Conservation (phyloP, 352 stramenopile species). For the Saprolegnia diclina region DNA sequence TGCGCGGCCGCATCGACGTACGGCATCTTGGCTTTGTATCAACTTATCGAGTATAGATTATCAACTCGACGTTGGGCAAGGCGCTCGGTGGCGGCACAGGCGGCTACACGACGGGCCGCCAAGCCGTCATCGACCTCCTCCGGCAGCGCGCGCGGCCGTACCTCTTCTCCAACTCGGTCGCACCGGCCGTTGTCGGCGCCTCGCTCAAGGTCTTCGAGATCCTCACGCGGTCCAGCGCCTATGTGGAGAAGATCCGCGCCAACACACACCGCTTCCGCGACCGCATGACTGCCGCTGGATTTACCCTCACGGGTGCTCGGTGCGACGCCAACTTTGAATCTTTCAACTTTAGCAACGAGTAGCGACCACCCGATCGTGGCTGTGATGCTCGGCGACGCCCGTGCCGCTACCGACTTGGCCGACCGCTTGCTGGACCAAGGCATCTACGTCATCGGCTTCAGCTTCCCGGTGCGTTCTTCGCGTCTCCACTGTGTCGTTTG, state of each 20-base stretch:
- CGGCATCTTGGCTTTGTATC: conserved; percentile 10
- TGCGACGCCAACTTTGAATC: conserved; percentile 27
- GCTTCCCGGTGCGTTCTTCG: conserved; percentile 73
- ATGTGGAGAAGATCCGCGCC: conserved; percentile 79
- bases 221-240: conserved; percentile 78
- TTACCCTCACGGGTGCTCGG: conserved; percentile 82
- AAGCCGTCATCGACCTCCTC: conserved; percentile 89
- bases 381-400: conserved; percentile 89
- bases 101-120: conserved; percentile 87
- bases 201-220: conserved; percentile 91
- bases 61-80: conserved; percentile 94
- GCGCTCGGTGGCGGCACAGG: conserved; percentile 89
- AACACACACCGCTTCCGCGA: conserved; percentile 92
- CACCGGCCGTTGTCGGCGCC: conserved; percentile 89
- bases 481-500: no score
- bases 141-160: conserved; percentile 89
- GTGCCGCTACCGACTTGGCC: conserved; percentile 82
- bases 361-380: conserved; percentile 87
- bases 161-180: conserved; percentile 92
- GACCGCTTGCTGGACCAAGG: conserved; percentile 90
- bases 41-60: conserved; percentile 43
- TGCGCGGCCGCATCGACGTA: conserved; percentile 80
- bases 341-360: conserved; percentile 1
- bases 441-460: conserved; percentile 95
- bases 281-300: conserved; percentile 85